phyloP scores from a whole-genome alignment of 176 grass and related monocot species.

The Urochloa ruziziensis region DNA sequence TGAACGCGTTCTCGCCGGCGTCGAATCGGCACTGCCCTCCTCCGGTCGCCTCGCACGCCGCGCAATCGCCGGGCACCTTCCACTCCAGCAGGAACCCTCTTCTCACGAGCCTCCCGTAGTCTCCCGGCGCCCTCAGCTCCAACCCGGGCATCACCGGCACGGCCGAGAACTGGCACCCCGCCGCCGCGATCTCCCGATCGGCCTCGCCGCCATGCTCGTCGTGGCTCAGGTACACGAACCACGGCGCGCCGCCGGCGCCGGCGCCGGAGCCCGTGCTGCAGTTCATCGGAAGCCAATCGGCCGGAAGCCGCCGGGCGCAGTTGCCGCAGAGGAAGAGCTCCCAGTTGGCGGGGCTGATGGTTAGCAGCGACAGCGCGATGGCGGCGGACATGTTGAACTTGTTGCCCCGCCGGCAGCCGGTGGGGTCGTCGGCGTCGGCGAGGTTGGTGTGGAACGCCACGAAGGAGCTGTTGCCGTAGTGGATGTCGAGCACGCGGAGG shows the following conservation, averaged over 20 bases:
- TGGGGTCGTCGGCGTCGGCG: neutral
- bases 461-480: constrained; percentile 51
- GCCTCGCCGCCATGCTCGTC: neutral
- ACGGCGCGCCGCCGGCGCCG: neutral
- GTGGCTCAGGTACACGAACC: neutral
- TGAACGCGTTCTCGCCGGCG: neutral
- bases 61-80: constrained; percentile 26
- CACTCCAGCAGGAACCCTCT: constrained; percentile 36
- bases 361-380: constrained; percentile 33
- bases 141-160: constrained; percentile 34
- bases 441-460: constrained; percentile 17
- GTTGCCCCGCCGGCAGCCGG: neutral
- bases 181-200: neutral
- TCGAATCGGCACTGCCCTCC: constrained; percentile 30
- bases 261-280: neutral
- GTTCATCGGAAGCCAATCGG: neutral
- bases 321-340: constrained; percentile 40
- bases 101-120: constrained; percentile 19
- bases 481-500: constrained; percentile 32
- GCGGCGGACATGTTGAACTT: constrained; percentile 30
- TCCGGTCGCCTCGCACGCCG: constrained; percentile 17
- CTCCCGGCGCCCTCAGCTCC: neutral
- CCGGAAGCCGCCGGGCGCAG: neutral
- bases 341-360: constrained; percentile 37
- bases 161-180: neutral